Percentiles rank a stretch among this genome's conserved stretches.
These are phyloP conservation scores for Trichophyton schoenleinii DNA, from an alignment of 2,329 filamentous ascomycete genomes.

Conservation along the genomic window DNA sequence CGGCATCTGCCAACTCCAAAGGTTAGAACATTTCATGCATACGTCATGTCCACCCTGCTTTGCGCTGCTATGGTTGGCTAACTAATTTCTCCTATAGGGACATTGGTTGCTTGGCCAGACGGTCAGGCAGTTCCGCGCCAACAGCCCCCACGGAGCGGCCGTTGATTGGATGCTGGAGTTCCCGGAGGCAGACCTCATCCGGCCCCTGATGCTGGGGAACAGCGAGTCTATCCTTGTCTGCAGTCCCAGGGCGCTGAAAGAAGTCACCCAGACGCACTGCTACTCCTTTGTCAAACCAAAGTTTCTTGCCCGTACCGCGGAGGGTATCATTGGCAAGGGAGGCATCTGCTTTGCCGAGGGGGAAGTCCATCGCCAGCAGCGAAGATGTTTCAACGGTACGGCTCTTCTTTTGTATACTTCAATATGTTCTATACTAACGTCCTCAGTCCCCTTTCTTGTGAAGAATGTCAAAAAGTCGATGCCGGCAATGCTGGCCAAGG, in stretches of 20 bases:
- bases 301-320: conserved; percentile 2
- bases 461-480: conserved; percentile 2
- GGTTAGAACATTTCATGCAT: neutral
- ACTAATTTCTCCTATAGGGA: neutral
- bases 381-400: conserved; percentile 3
- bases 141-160: neutral
- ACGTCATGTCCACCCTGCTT: neutral
- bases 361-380: neutral
- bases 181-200: conserved; percentile 5
- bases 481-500: conserved; percentile 1
- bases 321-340: neutral
- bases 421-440: no score
- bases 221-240: conserved; percentile 1
- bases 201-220: neutral
- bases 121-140: neutral
- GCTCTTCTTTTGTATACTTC: no score
- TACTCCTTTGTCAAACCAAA: conserved; percentile 4
- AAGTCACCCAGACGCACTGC: conserved; percentile 3
- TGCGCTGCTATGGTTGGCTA: neutral
- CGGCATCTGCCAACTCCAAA: conserved; percentile 5
- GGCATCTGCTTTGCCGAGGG: conserved; percentile 6
- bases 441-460: conserved; percentile 2
- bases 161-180: conserved; percentile 5
- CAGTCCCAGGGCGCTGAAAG: conserved; percentile 2
- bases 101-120: conserved; percentile 1